Evolutionary conservation across 176 grass and related monocot species (phyloP), one percentile per base, ranked within the genome.

Genomic region (Guadua angustifolia): DNA sequence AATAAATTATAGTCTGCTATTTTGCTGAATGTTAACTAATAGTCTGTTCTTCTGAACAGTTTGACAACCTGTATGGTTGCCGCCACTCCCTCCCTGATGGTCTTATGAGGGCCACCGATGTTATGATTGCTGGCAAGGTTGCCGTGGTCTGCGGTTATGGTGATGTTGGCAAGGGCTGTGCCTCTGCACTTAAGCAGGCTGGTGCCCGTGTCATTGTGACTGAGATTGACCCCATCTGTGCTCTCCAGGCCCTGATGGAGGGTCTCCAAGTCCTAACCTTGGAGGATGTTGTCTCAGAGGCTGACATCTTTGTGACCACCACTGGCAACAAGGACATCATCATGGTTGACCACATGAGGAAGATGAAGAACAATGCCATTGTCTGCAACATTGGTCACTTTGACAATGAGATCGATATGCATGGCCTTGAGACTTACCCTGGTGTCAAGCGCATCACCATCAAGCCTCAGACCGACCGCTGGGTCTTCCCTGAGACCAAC

Each of bases 311-410:
- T 0, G 93, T 99, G 19, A 99, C 96, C 80, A 99, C 96, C 80
- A 95, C 96, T 0, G 96, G 95, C 5, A 99, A 99, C 93, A 99
- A 99, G 87, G 96, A 99, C 80, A 95, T 99, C 77, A 89, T 99
- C 76, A 99, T 98, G 95, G 95, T 98, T 5, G 93, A 92, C 62
- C 80, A 98, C 91, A 98, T 98, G 95, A 95, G 71, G 91, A 94
- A 95, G 86, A 99, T 99, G 96, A 99, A 99, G 91, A 99, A 95
- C 93, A 99, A 99, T 38, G 96, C 96, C 17, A 99, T 99, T 73
- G 91, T 99, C 35, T 99, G 96, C 91, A 99, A 99, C 89, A 94
- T 99, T 73, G 96, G 96, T 8, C 96, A 99, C 81, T 99, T 99
- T 4, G 96, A 99, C 79, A 99, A 99, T 72, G 96, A 99, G 89